phyloP scores from a whole-genome alignment of 2,329 filamentous ascomycete species.

The Trichoderma brevicompactum region DNA sequence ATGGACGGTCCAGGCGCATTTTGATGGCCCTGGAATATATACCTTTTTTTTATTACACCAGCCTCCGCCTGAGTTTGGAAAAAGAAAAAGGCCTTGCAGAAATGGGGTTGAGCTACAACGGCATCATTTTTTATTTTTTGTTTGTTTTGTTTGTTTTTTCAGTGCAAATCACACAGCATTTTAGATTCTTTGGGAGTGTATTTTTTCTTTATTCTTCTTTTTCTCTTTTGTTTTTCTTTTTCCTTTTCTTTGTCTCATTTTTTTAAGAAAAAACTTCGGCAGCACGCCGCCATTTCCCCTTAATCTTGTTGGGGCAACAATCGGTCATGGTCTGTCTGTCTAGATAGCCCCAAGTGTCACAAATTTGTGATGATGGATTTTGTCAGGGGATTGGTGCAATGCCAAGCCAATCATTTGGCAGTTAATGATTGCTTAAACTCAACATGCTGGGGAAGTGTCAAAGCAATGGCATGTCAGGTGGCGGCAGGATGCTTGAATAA shows the following conservation, averaged over 20 bases:
- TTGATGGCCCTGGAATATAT: constrained; percentile 16
- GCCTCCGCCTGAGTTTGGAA: constrained; percentile 16
- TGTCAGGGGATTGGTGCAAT: neutral
- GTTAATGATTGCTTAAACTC: neutral
- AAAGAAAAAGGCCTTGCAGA: constrained; percentile 21
- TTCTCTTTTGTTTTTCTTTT: constrained; percentile 14
- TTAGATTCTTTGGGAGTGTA: constrained; percentile 26
- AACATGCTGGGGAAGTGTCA: constrained; percentile 6
- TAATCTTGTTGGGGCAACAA: neutral
- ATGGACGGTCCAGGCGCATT: neutral
- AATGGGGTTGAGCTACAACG: constrained; percentile 20
- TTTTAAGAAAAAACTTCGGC: constrained; percentile 20
- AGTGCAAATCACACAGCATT: constrained; percentile 7
- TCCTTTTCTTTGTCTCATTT: constrained; percentile 22
- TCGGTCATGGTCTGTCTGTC: neutral
- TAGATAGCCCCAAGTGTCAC: neutral
- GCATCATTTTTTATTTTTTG: constrained; percentile 8
- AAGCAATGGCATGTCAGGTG: constrained; percentile 17
- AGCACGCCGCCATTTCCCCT: constrained; percentile 7
- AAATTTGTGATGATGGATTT: neutral
- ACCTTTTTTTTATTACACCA: constrained; percentile 23
- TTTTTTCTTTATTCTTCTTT: constrained; percentile 35
- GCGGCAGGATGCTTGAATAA: constrained; percentile 37
- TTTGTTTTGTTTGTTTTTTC: constrained; percentile 7
- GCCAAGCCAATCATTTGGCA: neutral